Base-by-base conservation (phyloP, 805 yeast genomes). In the Clavispora santaluciae region DNA sequence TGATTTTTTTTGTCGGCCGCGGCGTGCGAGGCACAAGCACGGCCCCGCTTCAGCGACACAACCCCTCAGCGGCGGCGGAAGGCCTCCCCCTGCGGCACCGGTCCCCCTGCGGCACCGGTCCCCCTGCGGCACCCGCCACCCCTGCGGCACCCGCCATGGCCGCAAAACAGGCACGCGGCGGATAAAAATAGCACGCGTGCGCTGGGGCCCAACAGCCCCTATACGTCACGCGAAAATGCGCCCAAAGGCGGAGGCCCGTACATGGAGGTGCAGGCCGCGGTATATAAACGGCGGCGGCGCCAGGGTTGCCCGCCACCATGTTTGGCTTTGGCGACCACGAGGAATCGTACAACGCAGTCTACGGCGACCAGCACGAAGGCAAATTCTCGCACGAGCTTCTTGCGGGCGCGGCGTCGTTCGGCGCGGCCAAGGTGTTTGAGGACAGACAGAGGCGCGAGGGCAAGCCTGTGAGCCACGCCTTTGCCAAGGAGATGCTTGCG, bases 331-430 rank as follows among this genome's bases (percentile, higher is more conserved):
- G 60, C 35, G 56, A 57, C 42, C 58, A 55, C 43, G 59, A 56
- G 33, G 49, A 55, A 15, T 29, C 45, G 33, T 61, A 60, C 54
- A 46, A 53, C 45, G 45, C 50, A 28, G 63, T 60, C 29, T 59
- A 60, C 54, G 61, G 63, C 36, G 57, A 49, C 10, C 28, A 51
- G 35, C 63, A 59, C 55, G 59, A 60, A 39, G 63, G 56, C 33
- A 59, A 59, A 49, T 52, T 60, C 49, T 46, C 59, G 18, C 64
- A 60, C 46, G 64, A 60, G 41, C 48, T 59, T 44, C 26, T 60
- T 36, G 64, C 64, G 17, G 64, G 64, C 44, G 64, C 60, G 26
- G 64, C 64, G 21, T 56, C 64, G 5, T 60, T 60, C 41, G 63
- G 54, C 37, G 64, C 64, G 30, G 53, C 55, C 33, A 60, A 56